A percentile compares a stretch with the other conserved stretches of the same genome.
phyloP scores from a whole-genome alignment of 495 filamentous ascomycete genomes.

The Lophium mytilinum region DNA sequence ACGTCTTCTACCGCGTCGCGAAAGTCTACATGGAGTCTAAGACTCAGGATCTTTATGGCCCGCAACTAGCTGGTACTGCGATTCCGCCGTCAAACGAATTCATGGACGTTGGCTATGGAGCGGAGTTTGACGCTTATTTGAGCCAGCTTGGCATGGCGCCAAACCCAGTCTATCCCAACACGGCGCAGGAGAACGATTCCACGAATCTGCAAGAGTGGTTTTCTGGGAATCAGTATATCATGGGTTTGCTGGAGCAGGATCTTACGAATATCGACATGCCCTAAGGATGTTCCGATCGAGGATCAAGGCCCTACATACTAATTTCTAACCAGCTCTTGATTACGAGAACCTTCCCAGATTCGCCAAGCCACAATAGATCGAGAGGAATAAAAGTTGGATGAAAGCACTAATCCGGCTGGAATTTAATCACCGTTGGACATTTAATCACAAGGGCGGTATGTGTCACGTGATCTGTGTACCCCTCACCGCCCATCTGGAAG shows the following conservation, averaged over 20 bases:
- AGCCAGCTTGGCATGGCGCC: slow-evolving; percentile 56
- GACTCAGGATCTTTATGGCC: slow-evolving; percentile 38
- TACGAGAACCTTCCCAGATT: too few species aligned
- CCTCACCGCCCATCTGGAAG: too few species aligned
- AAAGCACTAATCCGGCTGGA: too few species aligned
- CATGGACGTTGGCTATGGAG: too few species aligned
- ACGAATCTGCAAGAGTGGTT: slow-evolving; percentile 53
- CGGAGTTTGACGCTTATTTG: slow-evolving; percentile 57
- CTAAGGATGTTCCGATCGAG: too few species aligned
- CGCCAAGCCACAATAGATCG: too few species aligned
- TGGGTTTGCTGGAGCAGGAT: slow-evolving; percentile 43
- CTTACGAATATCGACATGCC: slow-evolving; percentile 8
- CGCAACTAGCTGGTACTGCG: slow-evolving; percentile 8
- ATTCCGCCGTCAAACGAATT: background rate
- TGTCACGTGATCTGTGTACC: too few species aligned
- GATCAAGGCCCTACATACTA: too few species aligned
- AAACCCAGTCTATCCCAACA: slow-evolving; percentile 10
- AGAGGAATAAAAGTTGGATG: too few species aligned
- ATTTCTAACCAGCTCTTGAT: too few species aligned
- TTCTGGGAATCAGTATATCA: slow-evolving; percentile 56
- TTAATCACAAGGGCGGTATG: too few species aligned
- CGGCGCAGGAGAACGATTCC: background rate
- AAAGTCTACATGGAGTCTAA: slow-evolving; percentile 52
- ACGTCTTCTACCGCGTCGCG: slow-evolving; percentile 54
- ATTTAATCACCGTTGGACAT: too few species aligned